phyloP scores from a whole-genome alignment of 2,329 filamentous ascomycete genomes.

The Alternaria ventricosa region DNA sequence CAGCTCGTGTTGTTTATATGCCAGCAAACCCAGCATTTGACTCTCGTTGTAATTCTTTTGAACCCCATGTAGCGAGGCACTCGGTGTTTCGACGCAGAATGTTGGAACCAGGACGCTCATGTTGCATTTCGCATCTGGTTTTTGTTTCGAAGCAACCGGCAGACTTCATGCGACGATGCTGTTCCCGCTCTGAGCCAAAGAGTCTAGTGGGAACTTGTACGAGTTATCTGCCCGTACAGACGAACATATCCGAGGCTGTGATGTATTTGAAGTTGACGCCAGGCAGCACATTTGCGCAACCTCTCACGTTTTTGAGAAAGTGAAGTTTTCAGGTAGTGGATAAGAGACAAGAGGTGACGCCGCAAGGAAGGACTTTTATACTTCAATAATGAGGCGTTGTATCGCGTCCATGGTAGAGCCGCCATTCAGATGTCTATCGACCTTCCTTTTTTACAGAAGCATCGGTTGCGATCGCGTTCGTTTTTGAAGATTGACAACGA shows the following conservation, averaged over 20 bases:
- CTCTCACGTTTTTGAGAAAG: no score
- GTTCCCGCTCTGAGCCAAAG: no score
- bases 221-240: no score
- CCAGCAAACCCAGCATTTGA: not conserved
- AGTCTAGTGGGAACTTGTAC: no score
- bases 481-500: not conserved
- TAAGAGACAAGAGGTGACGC: fast-evolving
- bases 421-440: not conserved
- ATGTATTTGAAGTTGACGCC: no score
- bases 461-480: not conserved
- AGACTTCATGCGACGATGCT: no score
- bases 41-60: not conserved
- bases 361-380: not conserved
- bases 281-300: not conserved
- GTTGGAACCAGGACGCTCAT: not conserved
- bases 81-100: not conserved
- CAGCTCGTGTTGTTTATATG: not conserved
- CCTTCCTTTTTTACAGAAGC: not conserved
- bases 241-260: no score
- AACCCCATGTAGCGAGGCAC: not conserved
- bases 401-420: not conserved
- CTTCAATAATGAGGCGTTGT: not conserved
- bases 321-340: not conserved
- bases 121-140: no score
- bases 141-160: not conserved